Evolutionary conservation across 306 rosid genomes (phyloP).

Genomic region (Morella rubra): DNA sequence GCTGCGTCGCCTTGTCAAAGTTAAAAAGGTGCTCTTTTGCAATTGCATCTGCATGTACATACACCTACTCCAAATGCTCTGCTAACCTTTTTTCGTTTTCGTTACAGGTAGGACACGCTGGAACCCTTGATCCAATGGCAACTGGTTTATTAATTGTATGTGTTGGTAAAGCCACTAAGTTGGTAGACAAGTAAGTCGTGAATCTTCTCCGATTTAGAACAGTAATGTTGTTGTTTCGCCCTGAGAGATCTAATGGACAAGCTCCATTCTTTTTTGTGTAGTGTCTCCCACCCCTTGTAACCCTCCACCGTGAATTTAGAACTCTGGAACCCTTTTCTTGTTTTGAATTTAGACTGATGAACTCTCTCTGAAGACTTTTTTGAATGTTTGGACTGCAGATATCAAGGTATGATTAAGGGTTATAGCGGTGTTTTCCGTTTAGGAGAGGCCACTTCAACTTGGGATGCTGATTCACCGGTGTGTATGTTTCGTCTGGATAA

Average conservation of each 20-base stretch:
- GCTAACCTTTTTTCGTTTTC: background rate
- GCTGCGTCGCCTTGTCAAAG: slow-evolving; percentile 90
- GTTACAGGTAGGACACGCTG: slow-evolving; percentile 95
- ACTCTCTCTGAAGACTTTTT: slow-evolving; percentile 19
- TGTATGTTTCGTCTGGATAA: slow-evolving; percentile 35
- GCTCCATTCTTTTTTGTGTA: background rate
- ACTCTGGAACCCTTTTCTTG: slow-evolving; percentile 3
- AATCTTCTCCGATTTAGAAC: slow-evolving; percentile 20
- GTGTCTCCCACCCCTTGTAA: no score
- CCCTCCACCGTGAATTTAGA: background rate
- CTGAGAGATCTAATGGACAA: background rate
- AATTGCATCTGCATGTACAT: background rate
- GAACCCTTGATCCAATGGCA: slow-evolving; percentile 99
- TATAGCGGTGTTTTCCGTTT: slow-evolving; percentile 92
- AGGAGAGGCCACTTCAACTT: slow-evolving; percentile 99
- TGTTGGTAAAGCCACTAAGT: slow-evolving; percentile 92
- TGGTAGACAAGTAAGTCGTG: slow-evolving; percentile 65
- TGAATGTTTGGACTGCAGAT: slow-evolving; percentile 48
- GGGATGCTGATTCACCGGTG: slow-evolving; percentile 98
- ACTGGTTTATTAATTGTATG: slow-evolving; percentile 94
- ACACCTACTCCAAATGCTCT: slow-evolving; percentile 18
- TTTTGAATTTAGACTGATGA: slow-evolving; percentile 10
- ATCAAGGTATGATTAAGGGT: slow-evolving; percentile 93
- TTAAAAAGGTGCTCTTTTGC: slow-evolving; percentile 66
- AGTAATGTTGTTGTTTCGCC: slow-evolving; percentile 3